phyloP scores from a whole-genome alignment of 2,329 filamentous ascomycete genomes.

The Phaeosphaeriaceae sp. region DNA sequence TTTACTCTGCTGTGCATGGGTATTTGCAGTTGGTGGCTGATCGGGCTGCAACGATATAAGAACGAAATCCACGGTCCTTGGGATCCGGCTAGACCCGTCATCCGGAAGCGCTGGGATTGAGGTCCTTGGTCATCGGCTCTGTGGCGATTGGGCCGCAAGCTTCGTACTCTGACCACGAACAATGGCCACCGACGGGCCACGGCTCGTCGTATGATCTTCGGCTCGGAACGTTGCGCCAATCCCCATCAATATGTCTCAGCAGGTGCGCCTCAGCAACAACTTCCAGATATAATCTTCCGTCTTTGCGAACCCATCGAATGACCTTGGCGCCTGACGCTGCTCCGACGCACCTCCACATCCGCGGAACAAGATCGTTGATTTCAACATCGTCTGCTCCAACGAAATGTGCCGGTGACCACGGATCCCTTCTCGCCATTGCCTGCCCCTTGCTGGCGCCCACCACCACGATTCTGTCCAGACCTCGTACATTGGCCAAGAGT shows the following conservation, averaged over 20 bases:
- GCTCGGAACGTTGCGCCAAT: slow-evolving; percentile 19
- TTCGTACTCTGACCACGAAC: slow-evolving; percentile 35
- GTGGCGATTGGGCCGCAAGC: slow-evolving; percentile 27
- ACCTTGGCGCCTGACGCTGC: slow-evolving; percentile 28
- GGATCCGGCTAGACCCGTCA: slow-evolving; percentile 92
- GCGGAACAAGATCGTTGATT: slow-evolving; percentile 40
- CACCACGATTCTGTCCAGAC: slow-evolving; percentile 42
- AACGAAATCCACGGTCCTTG: slow-evolving; percentile 98
- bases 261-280: slow-evolving; percentile 32
- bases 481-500: slow-evolving; percentile 34
- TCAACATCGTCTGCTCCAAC: slow-evolving; percentile 46
- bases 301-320: slow-evolving; percentile 38
- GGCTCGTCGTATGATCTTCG: slow-evolving; percentile 20
- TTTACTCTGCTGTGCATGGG: slow-evolving; percentile 83
- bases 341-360: slow-evolving; percentile 40
- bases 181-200: slow-evolving; percentile 44
- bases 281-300: slow-evolving; percentile 40
- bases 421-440: slow-evolving; percentile 38
- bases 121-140: slow-evolving; percentile 19
- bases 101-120: slow-evolving; percentile 69
- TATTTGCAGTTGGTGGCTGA: slow-evolving; percentile 96
- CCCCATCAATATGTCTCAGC: slow-evolving; percentile 19
- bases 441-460: slow-evolving; percentile 41
- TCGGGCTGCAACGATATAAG: slow-evolving; percentile 97
- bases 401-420: slow-evolving; percentile 47